Conservation (phyloP, 176 grass and related monocot species). For the Canna indica region DNA sequence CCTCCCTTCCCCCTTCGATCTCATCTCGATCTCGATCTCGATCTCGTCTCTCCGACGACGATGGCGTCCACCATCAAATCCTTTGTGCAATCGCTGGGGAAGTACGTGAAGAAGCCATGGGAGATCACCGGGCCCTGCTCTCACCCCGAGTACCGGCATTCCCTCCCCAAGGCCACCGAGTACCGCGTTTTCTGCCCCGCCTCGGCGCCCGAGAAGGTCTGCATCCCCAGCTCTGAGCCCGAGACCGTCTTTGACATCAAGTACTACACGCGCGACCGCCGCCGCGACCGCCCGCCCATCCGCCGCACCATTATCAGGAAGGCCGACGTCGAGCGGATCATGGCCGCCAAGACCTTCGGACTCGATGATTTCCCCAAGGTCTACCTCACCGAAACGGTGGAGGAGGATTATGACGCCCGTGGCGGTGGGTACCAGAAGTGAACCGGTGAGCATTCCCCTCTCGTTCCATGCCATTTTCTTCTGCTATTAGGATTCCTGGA, state of each 20-base stretch:
- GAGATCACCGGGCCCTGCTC: constrained; percentile 94
- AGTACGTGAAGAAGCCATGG: constrained; percentile 93
- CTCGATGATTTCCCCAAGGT: constrained; percentile 53
- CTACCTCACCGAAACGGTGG: constrained; percentile 40
- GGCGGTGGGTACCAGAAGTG: constrained; percentile 86
- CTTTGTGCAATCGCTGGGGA: constrained; percentile 49
- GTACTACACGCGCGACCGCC: constrained; percentile 70
- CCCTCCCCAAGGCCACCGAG: constrained; percentile 46
- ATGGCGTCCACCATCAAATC: constrained; percentile 42
- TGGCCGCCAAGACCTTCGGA: constrained; percentile 81
- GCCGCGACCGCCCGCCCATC: constrained; percentile 61
- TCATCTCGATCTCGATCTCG: background rate
- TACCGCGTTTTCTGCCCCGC: constrained; percentile 63
- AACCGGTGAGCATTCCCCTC: constrained; percentile 22
- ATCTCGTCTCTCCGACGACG: background rate
- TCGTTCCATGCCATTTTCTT: background rate
- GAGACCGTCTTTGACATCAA: constrained; percentile 91
- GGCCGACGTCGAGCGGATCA: constrained; percentile 62
- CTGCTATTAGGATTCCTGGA: constrained; percentile 23
- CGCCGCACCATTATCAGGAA: constrained; percentile 71
- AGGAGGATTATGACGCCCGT: constrained; percentile 57
- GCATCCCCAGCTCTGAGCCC: constrained; percentile 62
- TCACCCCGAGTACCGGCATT: constrained; percentile 58
- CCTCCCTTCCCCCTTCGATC: too few species aligned
- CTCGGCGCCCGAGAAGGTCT: constrained; percentile 30